Conservation (phyloP, 768 basidiomycete genomes). For the Lepiota subincarnata region DNA sequence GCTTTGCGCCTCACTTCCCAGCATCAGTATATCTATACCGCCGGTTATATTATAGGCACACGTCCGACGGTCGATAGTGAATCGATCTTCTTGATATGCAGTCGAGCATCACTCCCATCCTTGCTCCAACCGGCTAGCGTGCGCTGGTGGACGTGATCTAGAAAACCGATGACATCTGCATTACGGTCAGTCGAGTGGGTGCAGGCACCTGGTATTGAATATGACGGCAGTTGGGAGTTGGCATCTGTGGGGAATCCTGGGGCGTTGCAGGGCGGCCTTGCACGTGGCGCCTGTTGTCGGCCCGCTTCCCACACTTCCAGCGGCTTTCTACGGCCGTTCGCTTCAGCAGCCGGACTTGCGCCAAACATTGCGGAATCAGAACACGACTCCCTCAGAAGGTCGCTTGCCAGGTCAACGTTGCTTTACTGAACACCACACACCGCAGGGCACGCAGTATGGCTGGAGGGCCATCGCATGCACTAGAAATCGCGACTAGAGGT, state of each 20-base stretch:
- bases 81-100: too few species aligned
- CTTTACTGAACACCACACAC: constrained; percentile 11
- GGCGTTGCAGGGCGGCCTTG: not conserved
- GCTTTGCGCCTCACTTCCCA: too few species aligned
- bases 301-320: constrained; percentile 2
- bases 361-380: not conserved
- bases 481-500: constrained; percentile 22
- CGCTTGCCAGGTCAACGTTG: constrained; percentile 9
- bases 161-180: too few species aligned
- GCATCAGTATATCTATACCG: too few species aligned
- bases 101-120: too few species aligned
- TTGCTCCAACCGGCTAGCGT: too few species aligned
- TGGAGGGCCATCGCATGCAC: constrained; percentile 24
- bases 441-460: constrained; percentile 23
- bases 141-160: too few species aligned
- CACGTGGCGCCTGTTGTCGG: constrained; percentile 2
- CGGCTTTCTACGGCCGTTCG: constrained; percentile 5
- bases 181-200: too few species aligned
- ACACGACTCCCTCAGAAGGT: not conserved
- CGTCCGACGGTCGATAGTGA: too few species aligned
- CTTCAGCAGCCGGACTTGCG: not conserved
- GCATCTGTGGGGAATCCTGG: not conserved
- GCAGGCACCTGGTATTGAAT: not conserved
- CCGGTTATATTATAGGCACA: too few species aligned
- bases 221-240: not conserved